Base-by-base conservation (phyloP, 805 yeast species). In the Candida arabinofermentans region DNA sequence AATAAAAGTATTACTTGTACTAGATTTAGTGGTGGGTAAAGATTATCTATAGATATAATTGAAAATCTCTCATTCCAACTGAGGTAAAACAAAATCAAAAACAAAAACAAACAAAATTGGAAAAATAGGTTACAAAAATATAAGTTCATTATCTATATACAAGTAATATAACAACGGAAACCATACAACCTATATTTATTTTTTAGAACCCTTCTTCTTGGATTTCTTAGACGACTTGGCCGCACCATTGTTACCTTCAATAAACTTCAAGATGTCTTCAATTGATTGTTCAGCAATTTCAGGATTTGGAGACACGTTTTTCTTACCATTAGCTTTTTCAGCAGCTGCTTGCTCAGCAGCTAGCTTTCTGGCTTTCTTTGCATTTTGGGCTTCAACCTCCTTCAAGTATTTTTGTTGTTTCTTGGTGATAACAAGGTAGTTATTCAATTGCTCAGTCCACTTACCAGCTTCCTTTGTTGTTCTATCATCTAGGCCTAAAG, bases 261-360 rank as follows among this genome's bases (percentile, higher is more conserved):
- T 83, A 56, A 79, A 86, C 46, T 72, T 70, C 64, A 86, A 66
- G 44, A 86, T 71, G 45, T 84, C 95, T 40, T 83, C 91, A 40
- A 86, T 74, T 16, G 87, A 78, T 61, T 81, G 74, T 40, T 69
- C 65, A 7, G 85, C 81, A 46, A 85, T 69, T 27, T 74, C 76
- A 14, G 84, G 79, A 50, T 72, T 69, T 29, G 72, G 62, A 33
- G 59, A 52, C 21, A 61, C 59, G 13, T 57, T 4, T 47, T 58
- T 51, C n/a, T 59, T 41, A 22, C 56, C 55, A 18, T 42, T 34
- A 27, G 64, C 55, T 37, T 56, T 53, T 21, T 43, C 34, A 33
- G 51, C 48, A 23, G 30, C 29, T 23, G 35, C 16, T 21, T 33
- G 24, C 16, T 33, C 26, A 18, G 31, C 31, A 21, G 41, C 41